Evolutionary conservation across 768 basidiomycete genomes (phyloP).

Genomic region (Phlebiopsis flavidoalba): DNA sequence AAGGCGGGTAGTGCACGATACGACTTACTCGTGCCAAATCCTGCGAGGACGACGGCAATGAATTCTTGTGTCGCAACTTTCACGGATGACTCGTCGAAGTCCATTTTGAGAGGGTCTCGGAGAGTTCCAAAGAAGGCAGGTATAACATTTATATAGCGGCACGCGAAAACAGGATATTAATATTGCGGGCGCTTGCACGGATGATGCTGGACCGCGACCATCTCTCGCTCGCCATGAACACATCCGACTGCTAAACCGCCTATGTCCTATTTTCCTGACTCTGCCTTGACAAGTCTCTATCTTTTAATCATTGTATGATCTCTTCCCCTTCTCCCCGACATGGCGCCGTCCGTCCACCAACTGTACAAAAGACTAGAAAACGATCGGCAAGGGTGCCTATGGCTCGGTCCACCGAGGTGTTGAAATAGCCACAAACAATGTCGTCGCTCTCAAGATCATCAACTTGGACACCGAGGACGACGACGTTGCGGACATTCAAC

Average conservation of each 20-base stretch:
- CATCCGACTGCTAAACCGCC: neutral
- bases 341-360: conserved; percentile 57
- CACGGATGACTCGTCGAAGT: conserved; percentile 49
- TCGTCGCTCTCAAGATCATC: conserved; percentile 98
- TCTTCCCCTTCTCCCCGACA: neutral
- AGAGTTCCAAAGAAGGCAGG: neutral
- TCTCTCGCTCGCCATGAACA: conserved; percentile 2
- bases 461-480: conserved; percentile 96
- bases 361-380: conserved; percentile 83
- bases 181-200: neutral
- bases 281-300: neutral
- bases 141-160: neutral
- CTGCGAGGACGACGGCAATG: conserved; percentile 82
- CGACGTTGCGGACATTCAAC: conserved; percentile 94
- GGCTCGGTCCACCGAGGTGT: conserved; percentile 93
- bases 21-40: conserved; percentile 80
- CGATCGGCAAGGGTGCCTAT: conserved; percentile 94
- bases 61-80: conserved; percentile 69
- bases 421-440: conserved; percentile 77
- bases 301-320: neutral
- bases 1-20: conserved; percentile 4
- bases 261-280: neutral
- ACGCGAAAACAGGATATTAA: too few relatives aligned
- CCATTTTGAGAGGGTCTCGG: conserved; percentile 44
- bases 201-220: neutral